A percentile compares a stretch with the other conserved stretches of the same genome.
phyloP scores from a whole-genome alignment of 495 filamentous ascomycete genomes.

The Annulohypoxylon stygium region DNA sequence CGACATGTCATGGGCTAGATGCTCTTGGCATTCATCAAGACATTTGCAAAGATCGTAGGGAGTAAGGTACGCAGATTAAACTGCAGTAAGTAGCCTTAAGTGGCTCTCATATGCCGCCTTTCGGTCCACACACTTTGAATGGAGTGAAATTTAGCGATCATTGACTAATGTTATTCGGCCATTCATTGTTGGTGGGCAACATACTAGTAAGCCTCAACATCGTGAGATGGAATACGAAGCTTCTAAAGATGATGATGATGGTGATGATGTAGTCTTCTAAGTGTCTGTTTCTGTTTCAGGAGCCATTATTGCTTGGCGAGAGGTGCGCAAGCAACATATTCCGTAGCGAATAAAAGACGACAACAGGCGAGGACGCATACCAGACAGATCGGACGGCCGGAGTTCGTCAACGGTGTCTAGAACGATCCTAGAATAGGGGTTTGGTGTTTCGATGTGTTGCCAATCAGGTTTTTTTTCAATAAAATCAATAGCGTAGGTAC shows the following conservation, averaged over 20 bases:
- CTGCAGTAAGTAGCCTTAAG: slow-evolving; percentile 6
- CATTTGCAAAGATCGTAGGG: slow-evolving; percentile 10
- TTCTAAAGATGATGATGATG: slow-evolving; percentile 11
- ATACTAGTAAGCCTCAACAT: slow-evolving; percentile 19
- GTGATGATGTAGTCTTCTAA: slow-evolving; percentile 8
- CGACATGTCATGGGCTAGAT: slow-evolving; percentile 36
- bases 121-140: slow-evolving; percentile 17
- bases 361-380: slow-evolving; percentile 8
- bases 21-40: slow-evolving; percentile 29
- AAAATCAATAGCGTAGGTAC: background rate
- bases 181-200: slow-evolving; percentile 10
- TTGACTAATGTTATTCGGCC: slow-evolving; percentile 5
- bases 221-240: slow-evolving; percentile 11
- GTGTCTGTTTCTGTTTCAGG: slow-evolving; percentile 14
- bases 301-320: background rate
- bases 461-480: slow-evolving; percentile 11
- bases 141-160: slow-evolving; percentile 19
- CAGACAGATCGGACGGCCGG: slow-evolving; percentile 29
- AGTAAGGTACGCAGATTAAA: slow-evolving; percentile 15
- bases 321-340: background rate
- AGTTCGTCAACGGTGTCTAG: slow-evolving; percentile 9
- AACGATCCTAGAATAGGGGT: slow-evolving; percentile 26
- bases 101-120: slow-evolving; percentile 35
- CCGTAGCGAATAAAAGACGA: slow-evolving; percentile 18
- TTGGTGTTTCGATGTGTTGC: slow-evolving; percentile 17